Conservation (phyloP, 2,329 filamentous ascomycete genomes). For the Colletotrichum musicola region DNA sequence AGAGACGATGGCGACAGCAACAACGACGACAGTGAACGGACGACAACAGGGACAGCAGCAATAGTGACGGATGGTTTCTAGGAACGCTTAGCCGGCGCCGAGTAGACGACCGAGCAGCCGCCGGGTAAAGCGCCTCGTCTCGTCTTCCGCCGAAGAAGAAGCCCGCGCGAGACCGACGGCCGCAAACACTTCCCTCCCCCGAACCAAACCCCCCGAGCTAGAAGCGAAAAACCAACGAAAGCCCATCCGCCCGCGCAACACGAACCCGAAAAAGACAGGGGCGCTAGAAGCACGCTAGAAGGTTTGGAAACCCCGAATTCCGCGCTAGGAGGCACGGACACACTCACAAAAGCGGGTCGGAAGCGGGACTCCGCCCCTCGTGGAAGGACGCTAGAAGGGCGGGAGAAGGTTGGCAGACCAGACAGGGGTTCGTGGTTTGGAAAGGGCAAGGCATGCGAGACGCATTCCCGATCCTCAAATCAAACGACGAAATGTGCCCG, state of each 20-base stretch:
- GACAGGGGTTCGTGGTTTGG: neutral
- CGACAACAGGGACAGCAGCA: no score
- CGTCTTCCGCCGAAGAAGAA: no score
- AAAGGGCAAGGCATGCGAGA: conserved; percentile 1
- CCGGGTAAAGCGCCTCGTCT: no score
- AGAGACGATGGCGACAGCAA: no score
- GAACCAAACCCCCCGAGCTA: neutral
- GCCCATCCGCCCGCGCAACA: neutral
- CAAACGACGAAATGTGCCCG: neutral
- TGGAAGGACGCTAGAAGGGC: conserved; percentile 35
- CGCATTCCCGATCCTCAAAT: neutral
- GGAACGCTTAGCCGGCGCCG: no score
- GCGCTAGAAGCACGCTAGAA: conserved; percentile 38
- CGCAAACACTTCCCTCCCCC: no score
- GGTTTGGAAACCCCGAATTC: neutral
- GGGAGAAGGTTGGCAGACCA: conserved; percentile 5
- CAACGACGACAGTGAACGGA: no score
- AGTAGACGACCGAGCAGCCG: no score
- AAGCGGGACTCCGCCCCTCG: neutral
- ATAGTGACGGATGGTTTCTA: no score
- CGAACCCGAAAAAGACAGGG: neutral
- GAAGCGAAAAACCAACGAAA: neutral
- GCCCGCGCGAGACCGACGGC: no score
- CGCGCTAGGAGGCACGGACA: conserved; percentile 18
- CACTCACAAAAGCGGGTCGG: neutral